Evolutionary conservation across 352 stramenopile genomes (phyloP).

Genomic region (Pythium utonaiense): DNA sequence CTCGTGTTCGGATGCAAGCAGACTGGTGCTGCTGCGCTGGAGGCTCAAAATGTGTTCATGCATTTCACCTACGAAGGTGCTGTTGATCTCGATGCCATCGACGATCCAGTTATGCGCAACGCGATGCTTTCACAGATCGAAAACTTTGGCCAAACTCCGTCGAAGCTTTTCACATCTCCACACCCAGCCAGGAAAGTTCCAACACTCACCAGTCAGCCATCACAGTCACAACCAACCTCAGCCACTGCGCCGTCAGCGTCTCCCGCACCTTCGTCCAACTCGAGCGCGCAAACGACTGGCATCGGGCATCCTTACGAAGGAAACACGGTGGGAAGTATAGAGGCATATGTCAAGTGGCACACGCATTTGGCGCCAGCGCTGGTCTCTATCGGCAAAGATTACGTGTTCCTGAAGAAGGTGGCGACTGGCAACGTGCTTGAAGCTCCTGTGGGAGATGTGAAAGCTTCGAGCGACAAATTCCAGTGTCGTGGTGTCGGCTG

Average conservation of each 20-base stretch:
- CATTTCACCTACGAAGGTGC: constrained; percentile 83
- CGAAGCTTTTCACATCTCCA: constrained; percentile 59
- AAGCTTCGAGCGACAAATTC: constrained; percentile 58
- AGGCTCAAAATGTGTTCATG: constrained; percentile 92
- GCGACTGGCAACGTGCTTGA: constrained; percentile 34
- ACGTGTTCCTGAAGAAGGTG: constrained; percentile 67
- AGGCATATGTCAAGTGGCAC: constrained; percentile 77
- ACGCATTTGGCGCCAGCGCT: constrained; percentile 59
- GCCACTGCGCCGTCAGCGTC: not conserved
- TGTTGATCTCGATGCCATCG: constrained; percentile 75
- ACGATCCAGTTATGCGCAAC: constrained; percentile 87
- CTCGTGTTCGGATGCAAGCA: constrained; percentile 97
- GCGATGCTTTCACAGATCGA: constrained; percentile 91
- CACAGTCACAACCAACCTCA: not conserved
- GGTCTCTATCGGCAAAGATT: constrained; percentile 74
- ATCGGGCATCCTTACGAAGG: constrained; percentile 48
- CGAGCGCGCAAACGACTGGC: not conserved
- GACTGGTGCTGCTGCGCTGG: constrained; percentile 88
- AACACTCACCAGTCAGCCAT: constrained; percentile 9
- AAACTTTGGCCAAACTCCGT: constrained; percentile 89
- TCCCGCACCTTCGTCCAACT: not conserved
- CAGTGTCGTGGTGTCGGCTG: constrained; percentile 42
- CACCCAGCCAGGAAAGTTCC: constrained; percentile 67
- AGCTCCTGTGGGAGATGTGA: constrained; percentile 48
- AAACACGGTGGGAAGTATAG: constrained; percentile 56